Base-by-base conservation (phyloP, 164 flowering plant genomes). In the Magnolia kwangsiensis region DNA sequence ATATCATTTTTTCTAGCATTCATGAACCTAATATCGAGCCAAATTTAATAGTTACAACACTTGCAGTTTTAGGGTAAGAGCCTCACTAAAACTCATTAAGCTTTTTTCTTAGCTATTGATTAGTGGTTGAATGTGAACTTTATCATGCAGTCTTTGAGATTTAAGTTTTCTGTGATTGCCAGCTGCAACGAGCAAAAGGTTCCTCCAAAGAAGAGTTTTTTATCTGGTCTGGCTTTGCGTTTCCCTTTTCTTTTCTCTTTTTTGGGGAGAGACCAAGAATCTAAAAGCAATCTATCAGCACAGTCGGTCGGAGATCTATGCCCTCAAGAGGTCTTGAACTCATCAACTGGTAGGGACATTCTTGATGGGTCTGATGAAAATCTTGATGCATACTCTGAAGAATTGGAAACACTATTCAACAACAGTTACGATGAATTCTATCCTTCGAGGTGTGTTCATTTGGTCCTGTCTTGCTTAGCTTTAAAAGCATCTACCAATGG, bases 201-300 rank as follows among this genome's bases (percentile, higher is more conserved):
- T 58, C 74, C 88, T 61, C 84, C 76, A 65, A 87, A 82, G 67
- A 84, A 83, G 61, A 85, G 86, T 83, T 83, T 95, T 72, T 80
- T 92, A 9, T 90, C 97, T 51, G 84, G 86, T 79, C 79, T 95
- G 76, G 94, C 87, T 64, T 84, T 79, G 68, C 87, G 72, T 82
- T 81, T 92, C 55, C 97, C 98, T 68, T 92, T 91, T 79, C 78
- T 95, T 72, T 86, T 89, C 76, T 84, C 88, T 59, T 70, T 95
- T 77, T 76, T 88, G 50, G 76, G 88, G 74, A 82, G 82, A 78
- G 72, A 78, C 69, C 78, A 68, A 61, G 83, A 82, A 80, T 31
- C 79, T 59, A 70, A 67, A 66, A 82, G 73, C 10, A 50, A 69
- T 51, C 20, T 81, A 29, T 71, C 76, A 81, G 80, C 63, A 37